Conservation (phyloP, 1,139 yeast species). For the Blastobotrys persicus region DNA sequence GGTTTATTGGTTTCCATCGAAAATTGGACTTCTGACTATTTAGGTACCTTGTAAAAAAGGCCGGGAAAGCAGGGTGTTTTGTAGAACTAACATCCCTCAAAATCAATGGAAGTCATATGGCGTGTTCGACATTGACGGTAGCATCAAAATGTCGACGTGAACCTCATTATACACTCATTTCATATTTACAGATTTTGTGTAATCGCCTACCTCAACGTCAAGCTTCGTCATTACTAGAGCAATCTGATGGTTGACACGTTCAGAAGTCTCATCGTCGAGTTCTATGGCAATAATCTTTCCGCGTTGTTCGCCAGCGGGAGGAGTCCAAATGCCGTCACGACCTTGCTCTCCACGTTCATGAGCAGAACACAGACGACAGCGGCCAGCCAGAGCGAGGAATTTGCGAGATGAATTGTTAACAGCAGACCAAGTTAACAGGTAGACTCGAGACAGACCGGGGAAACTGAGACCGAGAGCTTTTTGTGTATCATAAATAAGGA, state of each 20-base stretch:
- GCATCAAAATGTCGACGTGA: too few species aligned
- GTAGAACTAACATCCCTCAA: too few species aligned
- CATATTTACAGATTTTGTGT: slow-evolving; percentile 5
- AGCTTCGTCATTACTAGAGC: slow-evolving; percentile 3
- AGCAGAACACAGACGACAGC: neutral
- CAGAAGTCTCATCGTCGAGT: slow-evolving; percentile 1
- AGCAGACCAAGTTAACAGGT: slow-evolving; percentile 18
- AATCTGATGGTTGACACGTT: slow-evolving; percentile 3
- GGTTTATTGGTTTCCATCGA: too few species aligned
- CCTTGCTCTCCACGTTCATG: slow-evolving; percentile 10
- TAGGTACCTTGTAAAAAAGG: too few species aligned
- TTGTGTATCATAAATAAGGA: slow-evolving; percentile 8
- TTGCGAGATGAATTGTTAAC: slow-evolving; percentile 7
- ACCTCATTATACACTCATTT: neutral
- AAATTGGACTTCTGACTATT: too few species aligned
- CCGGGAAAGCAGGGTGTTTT: too few species aligned
- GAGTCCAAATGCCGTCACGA: neutral
- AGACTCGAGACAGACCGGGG: slow-evolving; percentile 19
- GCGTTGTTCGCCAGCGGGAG: slow-evolving; percentile 1
- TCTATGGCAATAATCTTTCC: slow-evolving; percentile 7
- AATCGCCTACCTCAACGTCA: slow-evolving; percentile 5
- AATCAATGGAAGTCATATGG: too few species aligned
- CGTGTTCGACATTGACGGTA: too few species aligned
- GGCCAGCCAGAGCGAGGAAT: slow-evolving; percentile 6
- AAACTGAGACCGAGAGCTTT: slow-evolving; percentile 18